Percentiles rank a stretch among this genome's conserved stretches.
phyloP scores from a whole-genome alignment of 345 rosid species.

The Citrus hindsii region DNA sequence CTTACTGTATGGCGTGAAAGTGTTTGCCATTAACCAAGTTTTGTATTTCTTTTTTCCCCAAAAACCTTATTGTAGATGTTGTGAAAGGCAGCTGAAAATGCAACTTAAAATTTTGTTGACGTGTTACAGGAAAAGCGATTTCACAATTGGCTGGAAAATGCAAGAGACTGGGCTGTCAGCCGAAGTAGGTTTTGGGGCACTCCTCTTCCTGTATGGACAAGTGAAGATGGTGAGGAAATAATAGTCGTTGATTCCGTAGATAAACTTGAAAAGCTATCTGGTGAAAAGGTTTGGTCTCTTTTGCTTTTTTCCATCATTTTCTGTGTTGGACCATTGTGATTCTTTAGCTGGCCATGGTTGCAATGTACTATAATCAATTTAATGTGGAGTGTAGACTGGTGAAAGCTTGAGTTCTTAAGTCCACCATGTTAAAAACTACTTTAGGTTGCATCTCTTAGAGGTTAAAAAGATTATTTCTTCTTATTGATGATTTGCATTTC shows the following conservation, averaged over 20 bases:
- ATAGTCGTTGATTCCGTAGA: conserved; percentile 77
- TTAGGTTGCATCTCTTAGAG: neutral
- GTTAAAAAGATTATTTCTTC: neutral
- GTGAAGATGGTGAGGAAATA: conserved; percentile 82
- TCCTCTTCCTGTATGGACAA: conserved; percentile 92
- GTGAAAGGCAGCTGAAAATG: neutral
- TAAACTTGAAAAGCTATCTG: conserved; percentile 88
- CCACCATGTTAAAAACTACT: neutral
- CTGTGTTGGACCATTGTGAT: neutral
- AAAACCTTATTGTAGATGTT: neutral
- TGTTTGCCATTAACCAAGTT: neutral
- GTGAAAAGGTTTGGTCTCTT: conserved; percentile 58
- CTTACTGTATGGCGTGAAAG: neutral
- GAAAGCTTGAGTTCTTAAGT: neutral
- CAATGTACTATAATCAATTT: neutral
- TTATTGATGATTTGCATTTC: neutral
- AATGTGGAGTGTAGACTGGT: neutral
- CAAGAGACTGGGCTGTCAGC: conserved; percentile 98
- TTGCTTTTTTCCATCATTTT: neutral
- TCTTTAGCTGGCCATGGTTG: neutral
- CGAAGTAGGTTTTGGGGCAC: conserved; percentile 99
- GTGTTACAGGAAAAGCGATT: conserved; percentile 81
- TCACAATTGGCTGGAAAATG: conserved; percentile 99
- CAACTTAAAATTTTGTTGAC: conserved; percentile 1
- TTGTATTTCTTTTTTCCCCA: neutral